Percentiles rank a stretch among this genome's conserved stretches.
phyloP scores from a whole-genome alignment of 2,329 filamentous ascomycete species.

The Chlorencoelia australis region DNA sequence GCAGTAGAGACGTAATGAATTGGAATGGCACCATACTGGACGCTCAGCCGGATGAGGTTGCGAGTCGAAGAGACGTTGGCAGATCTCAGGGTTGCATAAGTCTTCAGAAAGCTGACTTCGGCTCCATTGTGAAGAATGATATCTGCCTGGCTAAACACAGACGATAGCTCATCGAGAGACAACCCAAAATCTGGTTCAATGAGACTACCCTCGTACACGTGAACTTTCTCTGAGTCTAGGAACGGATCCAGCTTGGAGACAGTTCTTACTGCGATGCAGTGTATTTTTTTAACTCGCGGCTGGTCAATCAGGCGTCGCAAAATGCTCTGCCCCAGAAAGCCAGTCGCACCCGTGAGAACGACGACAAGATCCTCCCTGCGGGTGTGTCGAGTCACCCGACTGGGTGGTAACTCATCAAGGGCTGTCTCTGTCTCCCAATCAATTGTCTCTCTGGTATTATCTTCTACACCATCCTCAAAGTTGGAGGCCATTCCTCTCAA shows the following conservation, averaged over 20 bases:
- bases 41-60: slow-evolving; percentile 14
- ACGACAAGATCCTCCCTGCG: neutral
- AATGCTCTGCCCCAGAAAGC: neutral
- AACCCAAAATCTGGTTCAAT: neutral
- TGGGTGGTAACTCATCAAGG: neutral
- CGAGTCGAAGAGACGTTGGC: slow-evolving; percentile 29
- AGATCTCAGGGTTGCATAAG: slow-evolving; percentile 26
- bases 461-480: neutral
- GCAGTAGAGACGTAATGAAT: slow-evolving; percentile 31
- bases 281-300: neutral
- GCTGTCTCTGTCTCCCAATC: neutral
- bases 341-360: neutral
- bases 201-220: neutral
- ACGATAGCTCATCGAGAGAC: neutral
- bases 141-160: slow-evolving; percentile 22
- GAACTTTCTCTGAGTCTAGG: neutral
- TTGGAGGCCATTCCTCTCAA: slow-evolving; percentile 15
- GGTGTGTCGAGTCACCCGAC: neutral
- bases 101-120: slow-evolving; percentile 29
- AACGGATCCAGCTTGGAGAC: too few relatives aligned
- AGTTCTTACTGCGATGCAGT: neutral
- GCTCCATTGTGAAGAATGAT: slow-evolving; percentile 44
- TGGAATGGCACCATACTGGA: slow-evolving; percentile 15
- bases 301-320: neutral
- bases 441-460: neutral